These are phyloP conservation scores for Cantharellus anzutake DNA, from an alignment of 768 basidiomycete species.

Conservation along the genomic window DNA sequence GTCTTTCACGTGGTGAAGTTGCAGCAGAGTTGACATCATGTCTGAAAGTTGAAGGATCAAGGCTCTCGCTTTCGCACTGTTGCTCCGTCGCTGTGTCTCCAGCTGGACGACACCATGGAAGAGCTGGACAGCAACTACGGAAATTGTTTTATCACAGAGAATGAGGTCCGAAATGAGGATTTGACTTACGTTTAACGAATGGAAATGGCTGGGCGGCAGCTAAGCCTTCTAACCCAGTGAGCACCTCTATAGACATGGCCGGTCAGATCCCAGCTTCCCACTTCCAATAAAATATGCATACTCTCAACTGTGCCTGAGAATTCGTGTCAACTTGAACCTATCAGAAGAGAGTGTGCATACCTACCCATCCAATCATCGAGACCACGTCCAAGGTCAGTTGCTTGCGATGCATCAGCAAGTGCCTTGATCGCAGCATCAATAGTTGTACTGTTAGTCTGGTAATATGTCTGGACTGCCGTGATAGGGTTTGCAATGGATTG, in stretches of 20 bases:
- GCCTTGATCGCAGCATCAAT: not conserved
- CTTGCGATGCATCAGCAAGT: not conserved
- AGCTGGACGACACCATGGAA: not conserved
- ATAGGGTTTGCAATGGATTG: not conserved
- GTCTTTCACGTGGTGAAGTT: not conserved
- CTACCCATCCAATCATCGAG: not conserved
- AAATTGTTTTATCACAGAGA: not conserved
- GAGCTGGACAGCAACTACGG: not conserved
- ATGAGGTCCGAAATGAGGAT: not conserved
- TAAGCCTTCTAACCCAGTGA: not conserved
- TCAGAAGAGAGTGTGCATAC: not conserved
- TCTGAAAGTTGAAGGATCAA: not conserved
- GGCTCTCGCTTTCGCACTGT: not conserved
- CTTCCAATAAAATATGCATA: not conserved
- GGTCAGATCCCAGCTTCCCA: too few species aligned
- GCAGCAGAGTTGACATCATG: not conserved
- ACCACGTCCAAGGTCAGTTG: not conserved
- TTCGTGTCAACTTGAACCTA: not conserved
- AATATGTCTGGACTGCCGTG: not conserved
- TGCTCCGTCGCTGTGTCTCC: not conserved
- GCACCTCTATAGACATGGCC: not conserved
- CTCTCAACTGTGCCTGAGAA: not conserved
- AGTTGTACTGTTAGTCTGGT: not conserved
- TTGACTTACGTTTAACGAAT: not conserved
- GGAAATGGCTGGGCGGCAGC: not conserved